Conservation (phyloP, 129 eudicot species). For the Chrysanthemum seticuspe region DNA sequence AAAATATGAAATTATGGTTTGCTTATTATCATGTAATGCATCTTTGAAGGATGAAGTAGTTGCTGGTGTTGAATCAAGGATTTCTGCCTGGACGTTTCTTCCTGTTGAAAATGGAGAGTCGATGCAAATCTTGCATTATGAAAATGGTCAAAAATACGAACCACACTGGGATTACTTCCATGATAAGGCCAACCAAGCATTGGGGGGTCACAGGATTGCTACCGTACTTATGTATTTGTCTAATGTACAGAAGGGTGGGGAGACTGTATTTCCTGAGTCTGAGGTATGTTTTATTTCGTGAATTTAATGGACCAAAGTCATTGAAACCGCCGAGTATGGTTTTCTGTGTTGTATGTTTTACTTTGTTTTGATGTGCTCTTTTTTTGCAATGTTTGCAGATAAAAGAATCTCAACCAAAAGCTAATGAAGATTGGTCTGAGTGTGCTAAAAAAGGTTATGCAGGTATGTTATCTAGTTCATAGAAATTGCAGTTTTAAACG, state of each 20-base stretch:
- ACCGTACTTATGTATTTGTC: constrained; percentile 95
- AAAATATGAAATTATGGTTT: constrained; percentile 3
- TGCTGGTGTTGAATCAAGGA: constrained; percentile 57
- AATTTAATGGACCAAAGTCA: background rate
- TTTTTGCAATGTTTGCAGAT: constrained; percentile 32
- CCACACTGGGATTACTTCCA: constrained; percentile 48
- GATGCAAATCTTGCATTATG: constrained; percentile 69
- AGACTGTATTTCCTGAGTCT: constrained; percentile 73
- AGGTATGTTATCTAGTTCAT: constrained; percentile 39
- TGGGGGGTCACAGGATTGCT: constrained; percentile 90
- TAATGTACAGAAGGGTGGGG: constrained; percentile 73
- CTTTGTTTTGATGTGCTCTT: background rate
- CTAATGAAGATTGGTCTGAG: constrained; percentile 63
- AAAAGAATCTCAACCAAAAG: constrained; percentile 54
- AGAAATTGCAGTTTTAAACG: background rate
- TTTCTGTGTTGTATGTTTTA: background rate
- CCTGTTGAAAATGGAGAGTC: constrained; percentile 79
- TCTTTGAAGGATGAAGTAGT: constrained; percentile 59
- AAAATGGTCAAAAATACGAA: constrained; percentile 36
- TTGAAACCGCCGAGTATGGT: background rate
- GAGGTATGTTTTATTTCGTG: constrained; percentile 42
- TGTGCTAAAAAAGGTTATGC: constrained; percentile 85
- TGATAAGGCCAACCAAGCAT: constrained; percentile 61
- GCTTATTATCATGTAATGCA: constrained; percentile 10
- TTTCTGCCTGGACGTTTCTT: constrained; percentile 82